A percentile compares a stretch with the other conserved stretches of the same genome.
These are phyloP conservation scores for Ganoderma multipileum DNA, from an alignment of 1,284 basidiomycete genomes.

Conservation along the genomic window DNA sequence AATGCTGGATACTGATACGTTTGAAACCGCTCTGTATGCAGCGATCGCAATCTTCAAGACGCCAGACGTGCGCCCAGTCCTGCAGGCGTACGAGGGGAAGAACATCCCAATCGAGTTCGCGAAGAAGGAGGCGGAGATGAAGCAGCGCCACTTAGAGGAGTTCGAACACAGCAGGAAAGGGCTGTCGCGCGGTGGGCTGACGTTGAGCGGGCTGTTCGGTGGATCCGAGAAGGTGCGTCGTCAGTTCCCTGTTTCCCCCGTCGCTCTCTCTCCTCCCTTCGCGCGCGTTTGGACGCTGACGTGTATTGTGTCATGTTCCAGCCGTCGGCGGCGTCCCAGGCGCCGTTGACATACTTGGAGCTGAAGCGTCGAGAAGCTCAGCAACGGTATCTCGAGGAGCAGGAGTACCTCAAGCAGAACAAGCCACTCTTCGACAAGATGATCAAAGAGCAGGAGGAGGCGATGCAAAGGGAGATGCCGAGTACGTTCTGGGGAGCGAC, in stretches of 20 bases:
- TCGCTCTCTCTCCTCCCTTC: not conserved
- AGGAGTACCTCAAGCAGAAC: conserved; percentile 86
- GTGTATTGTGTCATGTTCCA: not conserved
- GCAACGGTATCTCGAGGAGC: conserved; percentile 84
- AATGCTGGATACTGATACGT: not conserved
- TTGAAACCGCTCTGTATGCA: conserved; percentile 48
- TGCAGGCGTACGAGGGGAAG: conserved; percentile 87
- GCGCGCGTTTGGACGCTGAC: conserved; percentile 6
- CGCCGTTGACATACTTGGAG: conserved; percentile 89
- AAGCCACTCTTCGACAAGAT: conserved; percentile 82
- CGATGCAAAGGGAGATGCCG: conserved; percentile 69
- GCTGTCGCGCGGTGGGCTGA: conserved; percentile 52
- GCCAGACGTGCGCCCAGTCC: conserved; percentile 85
- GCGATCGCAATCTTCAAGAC: conserved; percentile 90
- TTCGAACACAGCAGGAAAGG: conserved; percentile 72
- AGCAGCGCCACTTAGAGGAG: conserved; percentile 79
- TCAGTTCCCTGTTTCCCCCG: not conserved
- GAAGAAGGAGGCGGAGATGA: conserved; percentile 84
- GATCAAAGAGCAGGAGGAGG: conserved; percentile 84
- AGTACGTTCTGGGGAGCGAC: conserved; percentile 43
- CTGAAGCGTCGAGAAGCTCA: conserved; percentile 90
- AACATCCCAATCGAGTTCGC: conserved; percentile 92
- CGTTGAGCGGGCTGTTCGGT: conserved; percentile 71
- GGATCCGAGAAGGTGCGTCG: conserved; percentile 43
- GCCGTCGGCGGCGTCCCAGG: conserved; percentile 41